Evolutionary conservation across 257 asterid species (phyloP).

Genomic region (Scutellaria minor): DNA sequence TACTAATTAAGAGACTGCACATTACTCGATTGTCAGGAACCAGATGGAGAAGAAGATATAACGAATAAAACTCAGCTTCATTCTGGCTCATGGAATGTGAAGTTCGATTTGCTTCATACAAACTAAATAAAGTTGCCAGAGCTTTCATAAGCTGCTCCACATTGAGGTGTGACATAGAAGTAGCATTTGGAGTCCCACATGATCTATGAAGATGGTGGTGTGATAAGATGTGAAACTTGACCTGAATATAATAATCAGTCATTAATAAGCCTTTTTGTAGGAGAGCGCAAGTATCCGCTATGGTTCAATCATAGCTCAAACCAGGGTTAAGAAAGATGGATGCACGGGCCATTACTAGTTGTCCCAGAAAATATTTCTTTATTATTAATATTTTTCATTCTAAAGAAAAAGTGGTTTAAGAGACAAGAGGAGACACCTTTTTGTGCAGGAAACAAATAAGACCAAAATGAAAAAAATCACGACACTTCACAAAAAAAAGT

Average conservation of each 20-base stretch:
- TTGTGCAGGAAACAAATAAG: too few species aligned
- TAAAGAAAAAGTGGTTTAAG: too few species aligned
- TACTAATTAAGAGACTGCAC: constrained; percentile 23
- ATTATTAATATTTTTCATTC: too few species aligned
- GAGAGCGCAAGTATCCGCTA: too few species aligned
- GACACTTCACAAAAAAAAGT: too few species aligned
- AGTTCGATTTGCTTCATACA: constrained; percentile 66
- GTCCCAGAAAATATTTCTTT: too few species aligned
- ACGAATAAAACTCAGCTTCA: constrained; percentile 79
- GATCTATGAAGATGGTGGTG: constrained; percentile 66
- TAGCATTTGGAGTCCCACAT: constrained; percentile 47
- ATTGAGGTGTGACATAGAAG: constrained; percentile 75
- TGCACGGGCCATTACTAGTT: too few species aligned
- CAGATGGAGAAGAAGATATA: constrained; percentile 85
- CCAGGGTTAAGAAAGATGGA: too few species aligned
- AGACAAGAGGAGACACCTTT: too few species aligned
- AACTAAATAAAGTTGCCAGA: constrained; percentile 59
- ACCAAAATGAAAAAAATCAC: too few species aligned
- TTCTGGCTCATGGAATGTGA: constrained; percentile 50
- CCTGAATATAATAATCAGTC: constrained; percentile 51
- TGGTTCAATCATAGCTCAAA: too few species aligned
- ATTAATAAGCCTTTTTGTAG: too few species aligned
- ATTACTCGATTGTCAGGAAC: constrained; percentile 63
- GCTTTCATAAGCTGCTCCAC: constrained; percentile 89
- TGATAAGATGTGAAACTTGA: constrained; percentile 84